These are phyloP conservation scores for Apiotrichum veenhuisii DNA, from an alignment of 1,284 basidiomycete species.

Conservation along the genomic window DNA sequence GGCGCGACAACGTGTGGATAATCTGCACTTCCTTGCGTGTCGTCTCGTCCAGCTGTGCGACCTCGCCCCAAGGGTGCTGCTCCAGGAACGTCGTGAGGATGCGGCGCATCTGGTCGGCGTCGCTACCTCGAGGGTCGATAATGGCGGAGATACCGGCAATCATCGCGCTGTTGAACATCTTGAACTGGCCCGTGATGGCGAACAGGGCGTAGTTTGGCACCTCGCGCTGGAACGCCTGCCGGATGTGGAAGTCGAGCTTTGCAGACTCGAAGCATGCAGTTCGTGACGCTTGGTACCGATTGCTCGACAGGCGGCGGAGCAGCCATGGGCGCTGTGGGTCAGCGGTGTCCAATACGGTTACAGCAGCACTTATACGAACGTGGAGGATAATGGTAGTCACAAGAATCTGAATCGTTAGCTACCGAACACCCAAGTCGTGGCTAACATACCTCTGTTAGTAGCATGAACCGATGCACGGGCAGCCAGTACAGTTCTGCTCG, in stretches of 20 bases:
- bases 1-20: conserved; percentile 46
- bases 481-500: conserved; percentile 36
- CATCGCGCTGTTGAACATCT: conserved; percentile 50
- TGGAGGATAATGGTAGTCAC: conserved; percentile 49
- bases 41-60: conserved; percentile 43
- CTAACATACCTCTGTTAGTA: conserved; percentile 39
- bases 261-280: conserved; percentile 47
- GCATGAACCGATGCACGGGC: conserved; percentile 46
- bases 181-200: conserved; percentile 40
- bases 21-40: conserved; percentile 49
- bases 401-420: conserved; percentile 14
- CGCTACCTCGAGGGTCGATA: conserved; percentile 46
- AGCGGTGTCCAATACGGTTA: neutral
- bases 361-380: conserved; percentile 23
- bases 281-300: conserved; percentile 41
- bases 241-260: conserved; percentile 47
- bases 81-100: conserved; percentile 48
- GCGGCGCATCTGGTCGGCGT: conserved; percentile 45
- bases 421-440: too few species aligned
- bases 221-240: conserved; percentile 42
- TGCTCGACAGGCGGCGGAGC: conserved; percentile 39
- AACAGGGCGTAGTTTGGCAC: conserved; percentile 35
- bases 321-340: conserved; percentile 44
- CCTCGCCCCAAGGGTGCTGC: conserved; percentile 44
- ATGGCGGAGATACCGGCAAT: conserved; percentile 50